Base-by-base conservation (phyloP, 108 stramenopile genomes). In the Cyclotella cryptica region DNA sequence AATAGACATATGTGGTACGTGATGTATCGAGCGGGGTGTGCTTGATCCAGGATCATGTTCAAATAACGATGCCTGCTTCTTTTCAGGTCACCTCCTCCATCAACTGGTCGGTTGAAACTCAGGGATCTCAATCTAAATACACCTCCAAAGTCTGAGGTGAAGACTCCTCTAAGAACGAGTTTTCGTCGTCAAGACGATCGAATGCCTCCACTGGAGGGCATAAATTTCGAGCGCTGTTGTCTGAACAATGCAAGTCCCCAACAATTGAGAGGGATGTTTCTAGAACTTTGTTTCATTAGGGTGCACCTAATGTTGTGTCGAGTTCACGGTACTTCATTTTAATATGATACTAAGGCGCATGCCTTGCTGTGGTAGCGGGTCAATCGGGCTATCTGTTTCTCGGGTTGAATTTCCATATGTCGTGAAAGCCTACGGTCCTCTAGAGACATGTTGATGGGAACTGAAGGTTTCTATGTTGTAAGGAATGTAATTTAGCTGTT, bases 31-130 rank as follows among this genome's bases (percentile, higher is more conserved):
- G 35, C 4, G 35, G 55, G 12, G 1, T 57, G n/a, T 57, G 24
- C 4, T 22, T 4, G 1, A 9, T 7, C 9, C 47, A n/a, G 1
- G 1, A n/a, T 49, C 47, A n/a, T 7, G 18, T 49, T 49, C 47
- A 49, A 17, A n/a, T 49, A 3, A 49, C 47, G 1, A 7, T 49
- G 18, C 2, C 3, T 49, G 47, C 9, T 9, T 49, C 18, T n/a
- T n/a, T 49, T 7, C 55, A 57, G 55, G 55, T 57, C 55, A 57
- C 55, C 55, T 57, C 55, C 55, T 57, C 55, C 55, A 26, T 57
- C 55, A 4, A 57, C 55, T 22, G 55, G 55, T 26, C n/a, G 24
- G 1, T 35, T 35, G 35, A 35, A 35, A 35, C 35, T 35, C 35
- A 35, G 35, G 35, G 35, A 35, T 35, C 35, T 35, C 35, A 21